Evolutionary conservation across 2,329 filamentous ascomycete genomes (phyloP), one percentile per base, ranked within the genome.

Genomic region (Pyrenophora teres): DNA sequence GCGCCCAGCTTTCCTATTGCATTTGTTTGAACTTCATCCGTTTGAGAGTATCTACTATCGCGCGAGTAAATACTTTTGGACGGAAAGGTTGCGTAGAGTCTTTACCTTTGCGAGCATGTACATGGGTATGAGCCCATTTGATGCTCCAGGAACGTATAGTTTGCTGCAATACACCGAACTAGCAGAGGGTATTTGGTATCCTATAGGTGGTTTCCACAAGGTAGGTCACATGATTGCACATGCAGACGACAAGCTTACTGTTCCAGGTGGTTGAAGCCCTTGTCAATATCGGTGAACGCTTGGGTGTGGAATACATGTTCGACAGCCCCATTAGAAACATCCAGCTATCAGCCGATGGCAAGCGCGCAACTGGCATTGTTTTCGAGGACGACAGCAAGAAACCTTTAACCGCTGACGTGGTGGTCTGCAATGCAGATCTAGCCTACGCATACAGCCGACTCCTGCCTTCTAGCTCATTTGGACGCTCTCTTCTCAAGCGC

Each of bases 61-160:
- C 23, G 84, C 87, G 3, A 77, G 81, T 21, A 80, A 80, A 54
- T 90, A 90, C 64, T 91, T 91, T 70, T 81, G 78, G 77, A 87
- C 85, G 0, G 87, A 90, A 65, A 77, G 87, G 50, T 66, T 91
- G 63, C 77, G 88, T 54, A 76, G 87, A 21, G 87, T 88, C 0
- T 91, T 91, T 59, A 90, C 88, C 0, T 91, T 91, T 71, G 87
- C 84, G 18, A 90, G 86, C 62, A 92, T 91, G 88, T 91, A 92
- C 65, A 88, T 91, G 85, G 88, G 88, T 0, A 91, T 91, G 88
- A 86, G 81, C 47, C 88, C 88, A 0, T 91, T 88, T 66, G 86
- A 89, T 65, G 87, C 88, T 0, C 88, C 88, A 0, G 87, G 85
- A 3, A 90, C 88, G 2, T 91, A 91, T 73, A 86, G 82, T 41